Percentiles rank a stretch among this genome's conserved stretches.
These are phyloP conservation scores for Heteromeles arbutifolia DNA, from an alignment of 306 rosid genomes.

Conservation along the genomic window DNA sequence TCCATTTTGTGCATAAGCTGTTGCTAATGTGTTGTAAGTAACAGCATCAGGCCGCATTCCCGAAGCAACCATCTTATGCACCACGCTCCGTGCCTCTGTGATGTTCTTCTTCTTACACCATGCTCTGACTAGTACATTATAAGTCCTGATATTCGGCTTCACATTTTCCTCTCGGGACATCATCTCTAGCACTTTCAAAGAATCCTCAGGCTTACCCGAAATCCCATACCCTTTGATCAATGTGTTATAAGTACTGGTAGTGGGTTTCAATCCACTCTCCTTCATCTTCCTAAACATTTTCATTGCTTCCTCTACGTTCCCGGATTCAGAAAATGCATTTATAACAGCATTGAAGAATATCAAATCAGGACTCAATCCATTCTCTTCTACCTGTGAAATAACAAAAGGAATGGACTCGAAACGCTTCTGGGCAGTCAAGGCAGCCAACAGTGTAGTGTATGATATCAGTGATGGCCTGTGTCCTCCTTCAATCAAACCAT, in stretches of 20 bases:
- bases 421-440: conserved; percentile 56
- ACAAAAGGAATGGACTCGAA: conserved; percentile 43
- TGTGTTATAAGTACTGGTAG: conserved; percentile 49
- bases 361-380: conserved; percentile 52
- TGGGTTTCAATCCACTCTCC: conserved; percentile 48
- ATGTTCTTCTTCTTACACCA: conserved; percentile 42
- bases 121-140: conserved; percentile 56
- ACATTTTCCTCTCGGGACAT: conserved; percentile 42
- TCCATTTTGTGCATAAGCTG: conserved; percentile 56
- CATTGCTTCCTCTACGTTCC: conserved; percentile 60
- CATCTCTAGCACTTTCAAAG: conserved; percentile 45
- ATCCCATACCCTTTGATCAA: conserved; percentile 71
- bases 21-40: conserved; percentile 57
- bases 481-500: conserved; percentile 48
- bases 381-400: conserved; percentile 49
- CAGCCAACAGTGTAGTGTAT: conserved; percentile 46
- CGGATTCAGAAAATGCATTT: conserved; percentile 65
- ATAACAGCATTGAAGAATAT: conserved; percentile 53
- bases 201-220: conserved; percentile 54
- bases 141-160: conserved; percentile 64
- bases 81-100: conserved; percentile 56
- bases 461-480: conserved; percentile 58
- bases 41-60: conserved; percentile 59
- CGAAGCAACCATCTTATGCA: conserved; percentile 37
- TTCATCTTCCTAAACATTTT: conserved; percentile 47